phyloP scores from a whole-genome alignment of 306 rosid genomes.

The Ormosia semicastrata region DNA sequence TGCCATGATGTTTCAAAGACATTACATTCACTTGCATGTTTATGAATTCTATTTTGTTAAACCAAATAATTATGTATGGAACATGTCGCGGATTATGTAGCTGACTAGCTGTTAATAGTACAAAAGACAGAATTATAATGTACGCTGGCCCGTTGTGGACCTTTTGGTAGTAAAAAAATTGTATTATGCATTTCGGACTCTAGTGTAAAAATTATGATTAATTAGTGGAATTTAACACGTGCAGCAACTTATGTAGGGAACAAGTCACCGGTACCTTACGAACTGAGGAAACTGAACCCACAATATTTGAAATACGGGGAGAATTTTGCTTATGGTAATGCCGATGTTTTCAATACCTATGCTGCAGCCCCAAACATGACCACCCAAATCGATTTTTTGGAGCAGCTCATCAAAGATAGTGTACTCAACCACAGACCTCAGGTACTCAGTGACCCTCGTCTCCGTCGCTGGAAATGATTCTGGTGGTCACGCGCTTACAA shows the following conservation, averaged over 20 bases:
- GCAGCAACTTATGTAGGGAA: slow-evolving; percentile 43
- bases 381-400: slow-evolving; percentile 42
- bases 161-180: too few species aligned
- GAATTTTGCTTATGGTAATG: slow-evolving; percentile 60
- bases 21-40: too few species aligned
- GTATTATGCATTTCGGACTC: neutral
- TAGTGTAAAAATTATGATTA: neutral
- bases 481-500: neutral
- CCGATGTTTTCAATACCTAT: slow-evolving; percentile 48
- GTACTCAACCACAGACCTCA: slow-evolving; percentile 33
- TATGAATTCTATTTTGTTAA: too few species aligned
- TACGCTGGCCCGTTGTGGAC: too few species aligned
- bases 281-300: neutral
- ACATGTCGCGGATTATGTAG: too few species aligned
- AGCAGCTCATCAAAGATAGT: slow-evolving; percentile 30
- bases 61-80: too few species aligned
- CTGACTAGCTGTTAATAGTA: too few species aligned
- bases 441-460: slow-evolving; percentile 48
- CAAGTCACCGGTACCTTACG: slow-evolving; percentile 31
- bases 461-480: slow-evolving; percentile 66
- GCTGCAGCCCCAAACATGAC: slow-evolving; percentile 51
- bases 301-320: slow-evolving; percentile 29
- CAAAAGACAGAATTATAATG: too few species aligned
- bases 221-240: neutral
- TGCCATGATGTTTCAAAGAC: too few species aligned